Percentiles rank a stretch among this genome's conserved stretches.
phyloP scores from a whole-genome alignment of 306 rosid species.

The Quercus dentata region DNA sequence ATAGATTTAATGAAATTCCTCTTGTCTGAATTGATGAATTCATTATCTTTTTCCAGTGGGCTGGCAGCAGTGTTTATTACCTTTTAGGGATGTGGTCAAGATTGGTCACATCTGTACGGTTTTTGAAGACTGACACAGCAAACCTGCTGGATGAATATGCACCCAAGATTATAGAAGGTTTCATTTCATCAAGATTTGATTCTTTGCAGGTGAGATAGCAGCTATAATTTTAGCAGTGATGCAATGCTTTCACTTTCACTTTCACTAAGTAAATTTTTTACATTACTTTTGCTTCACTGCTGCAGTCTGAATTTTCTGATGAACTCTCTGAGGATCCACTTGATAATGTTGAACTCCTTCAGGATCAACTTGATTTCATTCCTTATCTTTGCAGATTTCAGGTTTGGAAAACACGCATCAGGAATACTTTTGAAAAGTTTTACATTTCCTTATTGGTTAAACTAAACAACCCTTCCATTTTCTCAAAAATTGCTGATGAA shows the following conservation, averaged over 20 bases:
- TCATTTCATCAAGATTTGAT: constrained; percentile 89
- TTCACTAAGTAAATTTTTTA: no score
- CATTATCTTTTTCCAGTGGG: constrained; percentile 68
- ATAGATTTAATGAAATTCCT: constrained; percentile 5
- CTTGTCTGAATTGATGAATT: no score
- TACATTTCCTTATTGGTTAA: neutral
- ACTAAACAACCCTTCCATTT: neutral
- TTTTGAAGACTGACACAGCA: constrained; percentile 95
- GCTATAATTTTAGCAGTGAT: neutral
- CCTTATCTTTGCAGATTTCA: constrained; percentile 95
- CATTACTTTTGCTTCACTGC: constrained; percentile 10
- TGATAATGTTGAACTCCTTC: constrained; percentile 96
- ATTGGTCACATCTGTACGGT: constrained; percentile 97
- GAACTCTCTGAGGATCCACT: constrained; percentile 94
- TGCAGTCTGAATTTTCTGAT: constrained; percentile 80
- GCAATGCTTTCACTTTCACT: no score
- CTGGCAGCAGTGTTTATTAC: constrained; percentile 96
- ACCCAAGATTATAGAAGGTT: constrained; percentile 94
- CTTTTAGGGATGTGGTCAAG: constrained; percentile 97
- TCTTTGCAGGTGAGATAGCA: constrained; percentile 76
- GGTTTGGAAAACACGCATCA: constrained; percentile 31
- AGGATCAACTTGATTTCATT: constrained; percentile 95
- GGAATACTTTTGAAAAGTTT: no score
- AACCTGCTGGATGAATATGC: constrained; percentile 97
- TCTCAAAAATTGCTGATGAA: no score